phyloP scores from a whole-genome alignment of 805 yeast species.

The Lipomyces chichibuensis region DNA sequence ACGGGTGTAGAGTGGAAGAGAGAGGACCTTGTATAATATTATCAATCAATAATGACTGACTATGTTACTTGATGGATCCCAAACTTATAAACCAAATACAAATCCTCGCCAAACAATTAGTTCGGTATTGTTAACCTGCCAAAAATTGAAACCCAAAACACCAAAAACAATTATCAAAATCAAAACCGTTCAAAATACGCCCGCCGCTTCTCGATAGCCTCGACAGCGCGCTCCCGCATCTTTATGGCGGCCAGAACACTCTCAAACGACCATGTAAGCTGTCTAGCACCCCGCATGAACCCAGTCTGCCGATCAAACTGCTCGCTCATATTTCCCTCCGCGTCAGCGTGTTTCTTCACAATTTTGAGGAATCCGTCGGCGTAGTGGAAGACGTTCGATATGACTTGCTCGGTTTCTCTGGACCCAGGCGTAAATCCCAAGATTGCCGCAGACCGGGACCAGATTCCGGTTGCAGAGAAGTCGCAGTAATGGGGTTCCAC shows the following conservation, averaged over 20 bases:
- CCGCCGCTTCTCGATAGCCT: conserved; percentile 10
- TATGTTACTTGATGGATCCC: not conserved
- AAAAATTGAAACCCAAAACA: not conserved
- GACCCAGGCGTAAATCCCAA: conserved; percentile 18
- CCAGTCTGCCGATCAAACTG: conserved; percentile 84
- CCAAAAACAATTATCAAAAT: not conserved
- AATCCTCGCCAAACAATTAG: not conserved
- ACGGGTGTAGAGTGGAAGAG: conserved; percentile 48
- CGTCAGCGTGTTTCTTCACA: conserved; percentile 54
- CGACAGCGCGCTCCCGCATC: conserved; percentile 19
- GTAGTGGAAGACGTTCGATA: conserved; percentile 42
- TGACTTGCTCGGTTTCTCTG: conserved; percentile 15
- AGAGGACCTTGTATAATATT: not conserved
- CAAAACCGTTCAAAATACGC: not conserved
- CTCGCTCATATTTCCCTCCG: conserved; percentile 78
- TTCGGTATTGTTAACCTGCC: not conserved
- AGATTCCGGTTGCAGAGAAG: conserved; percentile 7
- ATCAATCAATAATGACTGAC: conserved; percentile 4
- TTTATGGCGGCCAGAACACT: conserved; percentile 70
- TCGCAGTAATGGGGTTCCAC: conserved; percentile 14
- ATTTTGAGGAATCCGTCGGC: conserved; percentile 56
- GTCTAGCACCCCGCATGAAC: conserved; percentile 81
- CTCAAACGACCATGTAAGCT: conserved; percentile 90
- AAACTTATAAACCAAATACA: not conserved
- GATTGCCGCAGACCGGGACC: conserved; percentile 14